phyloP scores from a whole-genome alignment of 2,329 filamentous ascomycete species.

The Alternaria tenuissima region DNA sequence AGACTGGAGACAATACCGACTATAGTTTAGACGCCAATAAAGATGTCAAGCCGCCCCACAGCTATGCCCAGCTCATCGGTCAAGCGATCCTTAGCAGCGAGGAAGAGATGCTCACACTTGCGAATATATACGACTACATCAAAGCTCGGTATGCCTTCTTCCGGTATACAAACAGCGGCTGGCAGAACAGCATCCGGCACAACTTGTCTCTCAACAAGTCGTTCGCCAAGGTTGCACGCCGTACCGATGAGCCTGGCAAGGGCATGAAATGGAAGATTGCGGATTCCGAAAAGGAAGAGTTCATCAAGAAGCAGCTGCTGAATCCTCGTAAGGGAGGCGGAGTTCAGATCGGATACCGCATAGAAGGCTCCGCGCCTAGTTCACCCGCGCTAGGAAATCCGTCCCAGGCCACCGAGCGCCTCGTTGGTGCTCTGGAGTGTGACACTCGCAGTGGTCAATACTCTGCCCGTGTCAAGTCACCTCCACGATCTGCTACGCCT shows the following conservation, averaged over 20 bases:
- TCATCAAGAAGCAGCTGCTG: slow-evolving; percentile 73
- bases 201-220: slow-evolving; percentile 94
- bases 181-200: slow-evolving; percentile 99
- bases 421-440: slow-evolving; percentile 50
- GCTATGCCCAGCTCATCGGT: slow-evolving; percentile 95
- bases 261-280: slow-evolving; percentile 99
- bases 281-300: slow-evolving; percentile 83
- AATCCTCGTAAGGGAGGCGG: slow-evolving; percentile 52
- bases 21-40: slow-evolving; percentile 83
- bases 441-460: slow-evolving; percentile 25
- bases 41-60: slow-evolving; percentile 94
- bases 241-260: slow-evolving; percentile 95
- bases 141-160: slow-evolving; percentile 93
- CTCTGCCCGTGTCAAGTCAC: slow-evolving; percentile 48
- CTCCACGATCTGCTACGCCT: slow-evolving; percentile 57
- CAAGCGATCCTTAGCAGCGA: slow-evolving; percentile 89
- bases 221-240: slow-evolving; percentile 90
- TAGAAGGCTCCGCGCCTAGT: slow-evolving; percentile 73
- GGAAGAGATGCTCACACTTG: slow-evolving; percentile 88
- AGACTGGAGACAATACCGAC: slow-evolving; percentile 69
- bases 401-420: slow-evolving; percentile 61
- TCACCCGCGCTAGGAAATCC: slow-evolving; percentile 64
- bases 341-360: slow-evolving; percentile 35
- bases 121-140: slow-evolving; percentile 94
- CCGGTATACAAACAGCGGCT: slow-evolving; percentile 82